Conservation (phyloP, 2,329 filamentous ascomycete species). For the Macrophomina phaseolina region DNA sequence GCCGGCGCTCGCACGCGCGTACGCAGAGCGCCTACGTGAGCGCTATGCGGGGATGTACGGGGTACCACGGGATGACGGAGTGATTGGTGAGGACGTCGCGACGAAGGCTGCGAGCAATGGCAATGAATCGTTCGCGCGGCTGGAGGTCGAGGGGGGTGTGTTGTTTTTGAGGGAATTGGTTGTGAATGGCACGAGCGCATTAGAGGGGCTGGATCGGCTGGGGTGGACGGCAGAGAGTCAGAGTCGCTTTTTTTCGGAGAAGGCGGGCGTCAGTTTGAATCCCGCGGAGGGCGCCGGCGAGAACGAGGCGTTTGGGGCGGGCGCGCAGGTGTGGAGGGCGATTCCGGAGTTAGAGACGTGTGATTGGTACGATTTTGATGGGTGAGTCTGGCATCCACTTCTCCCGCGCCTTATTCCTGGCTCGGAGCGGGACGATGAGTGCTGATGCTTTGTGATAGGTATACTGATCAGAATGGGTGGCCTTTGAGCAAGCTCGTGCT, state of each 20-base stretch:
- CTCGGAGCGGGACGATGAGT: too few relatives aligned
- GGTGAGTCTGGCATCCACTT: conserved; percentile 29
- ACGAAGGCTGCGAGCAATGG: background rate
- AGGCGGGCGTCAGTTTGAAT: conserved; percentile 35
- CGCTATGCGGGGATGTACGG: conserved; percentile 36
- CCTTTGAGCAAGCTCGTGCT: conserved; percentile 39
- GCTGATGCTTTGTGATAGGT: conserved; percentile 28
- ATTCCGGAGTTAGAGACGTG: conserved; percentile 35
- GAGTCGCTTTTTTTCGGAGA: conserved; percentile 34
- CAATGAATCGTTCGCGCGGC: conserved; percentile 27
- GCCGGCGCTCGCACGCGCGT: conserved; percentile 37
- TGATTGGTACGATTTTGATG: conserved; percentile 43
- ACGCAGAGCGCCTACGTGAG: conserved; percentile 29
- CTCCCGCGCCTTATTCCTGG: too few relatives aligned
- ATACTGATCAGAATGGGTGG: conserved; percentile 41
- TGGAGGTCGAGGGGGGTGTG: conserved; percentile 37
- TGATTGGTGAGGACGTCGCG: conserved; percentile 32
- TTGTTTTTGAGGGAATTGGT: conserved; percentile 38
- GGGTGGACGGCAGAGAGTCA: conserved; percentile 34
- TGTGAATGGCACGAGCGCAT: conserved; percentile 38
- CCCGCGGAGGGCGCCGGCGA: conserved; percentile 34
- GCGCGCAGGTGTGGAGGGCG: conserved; percentile 39
- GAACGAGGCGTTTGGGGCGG: conserved; percentile 17
- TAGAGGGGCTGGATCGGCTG: conserved; percentile 38
- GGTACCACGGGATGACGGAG: conserved; percentile 31